phyloP scores from a whole-genome alignment of 192 early-diverging fungal species.

The Podila horticola region DNA sequence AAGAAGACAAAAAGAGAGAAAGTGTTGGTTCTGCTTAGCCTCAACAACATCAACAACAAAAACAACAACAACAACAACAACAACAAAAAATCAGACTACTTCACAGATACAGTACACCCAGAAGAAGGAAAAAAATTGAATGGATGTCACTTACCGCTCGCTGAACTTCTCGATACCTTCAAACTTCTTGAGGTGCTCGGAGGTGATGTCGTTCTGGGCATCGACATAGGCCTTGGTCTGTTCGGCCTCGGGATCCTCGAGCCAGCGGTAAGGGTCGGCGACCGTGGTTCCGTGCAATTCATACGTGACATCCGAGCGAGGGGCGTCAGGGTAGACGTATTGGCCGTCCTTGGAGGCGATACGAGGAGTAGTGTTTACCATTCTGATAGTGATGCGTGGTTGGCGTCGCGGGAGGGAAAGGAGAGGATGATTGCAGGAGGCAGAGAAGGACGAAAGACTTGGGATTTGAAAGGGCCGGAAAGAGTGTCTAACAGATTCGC shows the following conservation, averaged over 20 bases:
- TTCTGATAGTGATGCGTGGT: neutral
- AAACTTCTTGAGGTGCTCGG: conserved; percentile 57
- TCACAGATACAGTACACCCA: too few species aligned
- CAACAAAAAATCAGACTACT: too few species aligned
- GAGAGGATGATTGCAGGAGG: neutral
- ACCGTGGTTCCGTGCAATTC: conserved; percentile 48
- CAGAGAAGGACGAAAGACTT: too few species aligned
- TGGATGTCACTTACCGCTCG: too few species aligned
- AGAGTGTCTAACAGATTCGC: too few species aligned
- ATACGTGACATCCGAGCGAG: conserved; percentile 57
- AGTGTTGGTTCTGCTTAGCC: too few species aligned
- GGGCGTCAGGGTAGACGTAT: conserved; percentile 57
- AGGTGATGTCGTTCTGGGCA: conserved; percentile 63
- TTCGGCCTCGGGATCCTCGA: conserved; percentile 71
- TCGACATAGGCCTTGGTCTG: conserved; percentile 73
- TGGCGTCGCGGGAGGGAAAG: neutral
- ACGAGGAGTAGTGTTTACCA: conserved; percentile 12
- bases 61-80: too few species aligned
- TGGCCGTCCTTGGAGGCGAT: conserved; percentile 16
- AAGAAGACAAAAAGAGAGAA: too few species aligned
- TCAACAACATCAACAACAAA: too few species aligned
- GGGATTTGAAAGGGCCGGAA: too few species aligned
- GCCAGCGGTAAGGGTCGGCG: conserved; percentile 70
- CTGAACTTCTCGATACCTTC: conserved; percentile 39
- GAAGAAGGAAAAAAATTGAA: too few species aligned